These are phyloP conservation scores for Hibiscus mutabilis DNA, from an alignment of 345 rosid species.

Conservation along the genomic window DNA sequence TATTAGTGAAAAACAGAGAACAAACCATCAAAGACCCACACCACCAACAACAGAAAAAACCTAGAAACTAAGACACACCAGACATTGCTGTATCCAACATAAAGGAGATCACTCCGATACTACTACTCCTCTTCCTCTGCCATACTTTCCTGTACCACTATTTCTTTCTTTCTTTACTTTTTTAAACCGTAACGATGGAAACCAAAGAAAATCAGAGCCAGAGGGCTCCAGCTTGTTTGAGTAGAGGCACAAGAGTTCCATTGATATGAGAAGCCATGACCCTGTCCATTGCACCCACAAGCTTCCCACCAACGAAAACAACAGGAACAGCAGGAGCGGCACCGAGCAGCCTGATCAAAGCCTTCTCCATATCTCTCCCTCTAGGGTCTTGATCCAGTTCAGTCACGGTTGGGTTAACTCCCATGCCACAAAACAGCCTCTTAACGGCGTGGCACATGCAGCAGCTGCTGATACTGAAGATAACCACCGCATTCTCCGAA, in stretches of 20 bases:
- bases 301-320: slow-evolving; percentile 90
- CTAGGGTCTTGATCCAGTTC: slow-evolving; percentile 81
- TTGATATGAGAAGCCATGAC: slow-evolving; percentile 94
- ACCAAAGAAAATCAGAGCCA: slow-evolving; percentile 49
- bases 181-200: background rate
- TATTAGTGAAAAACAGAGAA: slow-evolving; percentile 17
- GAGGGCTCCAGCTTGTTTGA: slow-evolving; percentile 88
- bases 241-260: slow-evolving; percentile 89
- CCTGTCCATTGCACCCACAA: slow-evolving; percentile 82
- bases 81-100: slow-evolving; percentile 16
- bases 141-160: slow-evolving; percentile 5
- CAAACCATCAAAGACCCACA: slow-evolving; percentile 9
- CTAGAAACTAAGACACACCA: background rate
- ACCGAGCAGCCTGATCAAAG: slow-evolving; percentile 54
- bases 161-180: background rate
- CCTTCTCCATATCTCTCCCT: slow-evolving; percentile 61
- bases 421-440: slow-evolving; percentile 81
- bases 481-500: slow-evolving; percentile 81
- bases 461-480: slow-evolving; percentile 81
- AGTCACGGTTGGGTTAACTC: slow-evolving; percentile 76
- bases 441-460: slow-evolving; percentile 98
- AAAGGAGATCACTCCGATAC: slow-evolving; percentile 19
- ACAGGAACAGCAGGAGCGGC: slow-evolving; percentile 65
- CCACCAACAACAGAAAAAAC: background rate
- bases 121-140: slow-evolving; percentile 34